A percentile compares a stretch with the other conserved stretches of the same genome.
phyloP scores from a whole-genome alignment of 2,329 filamentous ascomycete genomes.

The Colletotrichum melonis region DNA sequence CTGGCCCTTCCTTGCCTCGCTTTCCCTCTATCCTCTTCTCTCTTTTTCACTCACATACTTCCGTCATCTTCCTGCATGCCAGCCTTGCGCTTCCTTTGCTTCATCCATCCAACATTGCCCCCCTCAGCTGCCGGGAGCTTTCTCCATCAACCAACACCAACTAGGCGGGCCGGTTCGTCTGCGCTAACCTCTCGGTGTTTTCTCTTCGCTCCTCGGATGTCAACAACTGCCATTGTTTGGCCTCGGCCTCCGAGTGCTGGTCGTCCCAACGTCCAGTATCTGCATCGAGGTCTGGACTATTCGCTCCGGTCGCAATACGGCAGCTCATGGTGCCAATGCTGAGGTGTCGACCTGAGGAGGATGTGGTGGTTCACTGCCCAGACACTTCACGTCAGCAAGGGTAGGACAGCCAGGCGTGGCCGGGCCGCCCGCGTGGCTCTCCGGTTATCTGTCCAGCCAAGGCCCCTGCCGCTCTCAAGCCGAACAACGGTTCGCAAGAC shows the following conservation, averaged over 20 bases:
- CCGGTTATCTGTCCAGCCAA: not conserved
- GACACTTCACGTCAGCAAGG: not conserved
- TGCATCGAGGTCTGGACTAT: not conserved
- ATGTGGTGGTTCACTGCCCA: not conserved
- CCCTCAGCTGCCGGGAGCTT: not conserved
- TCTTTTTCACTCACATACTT: not conserved
- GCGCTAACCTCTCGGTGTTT: not conserved
- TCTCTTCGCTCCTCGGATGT: not conserved
- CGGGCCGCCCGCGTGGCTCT: not conserved
- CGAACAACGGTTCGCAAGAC: not conserved
- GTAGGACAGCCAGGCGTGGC: not conserved
- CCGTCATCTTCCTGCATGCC: not conserved
- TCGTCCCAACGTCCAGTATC: not conserved
- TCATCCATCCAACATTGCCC: not conserved
- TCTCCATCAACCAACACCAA: not conserved
- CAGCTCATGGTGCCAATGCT: not conserved
- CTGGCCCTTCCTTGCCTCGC: not conserved
- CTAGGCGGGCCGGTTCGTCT: not conserved
- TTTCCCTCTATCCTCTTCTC: not conserved
- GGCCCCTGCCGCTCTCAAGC: not conserved
- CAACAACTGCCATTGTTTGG: not conserved
- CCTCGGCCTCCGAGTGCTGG: conserved; percentile 9
- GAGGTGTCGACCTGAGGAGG: not conserved
- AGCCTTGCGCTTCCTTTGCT: not conserved
- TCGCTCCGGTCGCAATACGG: not conserved